Percentiles rank a stretch among this genome's conserved stretches.
Conservation (phyloP, 139 green algal genomes). For the Astrephomene gubernaculifera region DNA sequence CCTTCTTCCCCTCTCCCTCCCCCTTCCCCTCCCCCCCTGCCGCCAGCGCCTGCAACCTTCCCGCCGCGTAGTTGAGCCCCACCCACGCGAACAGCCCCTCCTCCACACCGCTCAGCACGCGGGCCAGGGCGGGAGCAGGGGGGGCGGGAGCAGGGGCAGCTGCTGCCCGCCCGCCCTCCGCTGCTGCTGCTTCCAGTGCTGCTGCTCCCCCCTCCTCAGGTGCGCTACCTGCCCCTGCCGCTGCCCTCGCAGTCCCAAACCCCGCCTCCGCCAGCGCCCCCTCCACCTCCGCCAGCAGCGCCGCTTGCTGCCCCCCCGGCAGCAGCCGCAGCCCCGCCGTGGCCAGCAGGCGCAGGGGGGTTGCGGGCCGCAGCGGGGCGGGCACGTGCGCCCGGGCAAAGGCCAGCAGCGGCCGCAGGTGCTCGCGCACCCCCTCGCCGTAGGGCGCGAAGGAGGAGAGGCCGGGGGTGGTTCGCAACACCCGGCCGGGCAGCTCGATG, state of each 20-base stretch:
- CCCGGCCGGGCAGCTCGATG: slow-evolving; percentile 38
- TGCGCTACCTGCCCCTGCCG: neutral
- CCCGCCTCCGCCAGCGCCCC: slow-evolving; percentile 12
- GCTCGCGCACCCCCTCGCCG: slow-evolving; percentile 37
- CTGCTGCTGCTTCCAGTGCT: no score
- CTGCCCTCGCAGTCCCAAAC: slow-evolving; percentile 13
- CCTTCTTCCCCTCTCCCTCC: neutral
- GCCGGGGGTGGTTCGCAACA: slow-evolving; percentile 46
- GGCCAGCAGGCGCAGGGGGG: slow-evolving; percentile 57
- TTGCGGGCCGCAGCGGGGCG: neutral
- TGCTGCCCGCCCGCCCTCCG: no score
- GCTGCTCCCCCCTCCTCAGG: no score
- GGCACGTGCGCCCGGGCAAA: slow-evolving; percentile 50
- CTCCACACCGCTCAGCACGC: slow-evolving; percentile 48
- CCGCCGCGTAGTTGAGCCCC: slow-evolving; percentile 64
- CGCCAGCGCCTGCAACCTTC: slow-evolving; percentile 56
- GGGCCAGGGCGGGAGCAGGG: slow-evolving; percentile 46
- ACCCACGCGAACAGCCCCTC: slow-evolving; percentile 68
- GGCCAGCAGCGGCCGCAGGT: slow-evolving; percentile 36
- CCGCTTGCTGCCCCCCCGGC: slow-evolving; percentile 15
- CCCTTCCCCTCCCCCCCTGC: neutral
- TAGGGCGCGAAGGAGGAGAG: slow-evolving; percentile 43
- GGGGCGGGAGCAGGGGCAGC: neutral
- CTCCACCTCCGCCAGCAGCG: slow-evolving; percentile 43
- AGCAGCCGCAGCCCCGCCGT: slow-evolving; percentile 66